Evolutionary conservation across 1,139 yeast genomes (phyloP), one percentile per base, ranked within the genome.

Genomic region (Scheffersomyces illinoinensis): DNA sequence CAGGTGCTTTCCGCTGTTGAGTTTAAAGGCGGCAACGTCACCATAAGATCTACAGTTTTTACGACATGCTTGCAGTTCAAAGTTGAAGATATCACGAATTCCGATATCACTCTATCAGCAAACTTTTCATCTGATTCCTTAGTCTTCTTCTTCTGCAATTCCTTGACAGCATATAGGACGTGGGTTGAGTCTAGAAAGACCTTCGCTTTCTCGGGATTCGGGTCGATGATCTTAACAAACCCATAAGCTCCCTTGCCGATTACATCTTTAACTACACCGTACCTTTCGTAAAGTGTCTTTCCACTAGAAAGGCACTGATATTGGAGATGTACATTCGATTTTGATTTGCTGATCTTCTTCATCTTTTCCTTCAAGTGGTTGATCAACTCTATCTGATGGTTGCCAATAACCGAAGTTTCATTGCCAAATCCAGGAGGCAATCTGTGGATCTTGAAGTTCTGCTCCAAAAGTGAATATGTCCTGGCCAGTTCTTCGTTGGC

Each of bases 181-280:
- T 26, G 12, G 7, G 21, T 23, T 21, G 18, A n/a, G 23, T 54
- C 47, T 21, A 55, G 52, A 6, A 56, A 58, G n/a, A 4, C 24
- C 21, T 12, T 17, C 5, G 61, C 61, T 4, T 64, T 63, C 50
- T 68, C 76, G 17, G 69, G 79, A 74, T 74, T 85, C 79, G 77
- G 88, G 87, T 57, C 95, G 77, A 63, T 70, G 20, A 92, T 82
- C 62, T 95, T 83, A 21, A 92, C 97, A 49, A 90, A 85, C 24
- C 98, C 98, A 74, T 89, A 93, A 0, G 97, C 86, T 24, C 97
- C 97, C 58, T 86, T 84, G 18, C 97, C 98, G 57, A 93, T 84
- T 24, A 91, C 86, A 62, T 89, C 93, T 68, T 86, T 92, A 64
- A 93, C 88, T 54, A 84, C 80, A 39, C 97, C 97, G 70, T 92